phyloP scores from a whole-genome alignment of 2,329 filamentous ascomycete genomes.

The Fusarium kyushuense region DNA sequence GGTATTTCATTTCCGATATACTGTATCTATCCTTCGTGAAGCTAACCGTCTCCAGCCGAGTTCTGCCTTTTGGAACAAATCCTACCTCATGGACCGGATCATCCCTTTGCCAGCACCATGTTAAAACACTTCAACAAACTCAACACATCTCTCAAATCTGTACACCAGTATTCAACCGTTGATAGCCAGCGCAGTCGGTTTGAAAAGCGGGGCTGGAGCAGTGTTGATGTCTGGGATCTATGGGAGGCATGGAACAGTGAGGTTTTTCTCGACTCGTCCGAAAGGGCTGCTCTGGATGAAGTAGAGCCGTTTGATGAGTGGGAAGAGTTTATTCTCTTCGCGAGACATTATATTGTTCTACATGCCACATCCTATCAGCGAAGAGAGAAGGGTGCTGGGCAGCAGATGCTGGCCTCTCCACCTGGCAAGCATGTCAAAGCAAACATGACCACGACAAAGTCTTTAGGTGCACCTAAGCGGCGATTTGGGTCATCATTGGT shows the following conservation, averaged over 20 bases:
- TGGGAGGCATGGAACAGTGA: constrained; percentile 86
- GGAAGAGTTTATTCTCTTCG: constrained; percentile 92
- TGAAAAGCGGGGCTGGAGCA: constrained; percentile 72
- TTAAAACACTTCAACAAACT: constrained; percentile 84
- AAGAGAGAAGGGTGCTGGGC: neutral
- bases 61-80: constrained; percentile 92
- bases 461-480: constrained; percentile 54
- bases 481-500: constrained; percentile 71
- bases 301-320: constrained; percentile 94
- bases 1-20: constrained; percentile 60
- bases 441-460: constrained; percentile 25
- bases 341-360: constrained; percentile 85
- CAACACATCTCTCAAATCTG: constrained; percentile 80
- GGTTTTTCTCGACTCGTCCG: constrained; percentile 69
- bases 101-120: constrained; percentile 92
- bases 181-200: constrained; percentile 78
- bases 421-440: constrained; percentile 6
- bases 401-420: neutral
- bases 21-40: neutral
- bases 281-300: constrained; percentile 72
- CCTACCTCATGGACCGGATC: constrained; percentile 78
- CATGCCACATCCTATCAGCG: constrained; percentile 60
- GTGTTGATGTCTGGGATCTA: constrained; percentile 73
- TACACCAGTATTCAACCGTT: constrained; percentile 75
- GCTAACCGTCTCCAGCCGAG: constrained; percentile 59